Conservation (phyloP, 257 asterid species). For the Scutellaria galericulata region DNA sequence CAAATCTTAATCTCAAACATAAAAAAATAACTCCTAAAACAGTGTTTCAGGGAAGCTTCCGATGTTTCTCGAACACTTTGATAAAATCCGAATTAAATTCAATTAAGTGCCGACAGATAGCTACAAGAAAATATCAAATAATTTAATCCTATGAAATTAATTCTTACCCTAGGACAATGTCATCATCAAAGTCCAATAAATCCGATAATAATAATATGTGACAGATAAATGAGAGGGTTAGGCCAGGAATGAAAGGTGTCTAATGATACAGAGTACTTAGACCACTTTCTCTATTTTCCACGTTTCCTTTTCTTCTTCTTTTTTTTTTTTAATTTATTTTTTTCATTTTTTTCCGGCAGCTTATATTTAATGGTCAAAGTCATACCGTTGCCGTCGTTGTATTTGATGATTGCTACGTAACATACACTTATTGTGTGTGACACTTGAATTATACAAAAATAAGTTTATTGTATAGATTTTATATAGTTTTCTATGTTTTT, state of each 20-base stretch:
- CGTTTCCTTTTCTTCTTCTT: slow-evolving; percentile 31
- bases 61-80: slow-evolving; percentile 27
- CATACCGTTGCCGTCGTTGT: slow-evolving; percentile 25
- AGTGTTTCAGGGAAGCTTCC: slow-evolving; percentile 17
- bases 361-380: slow-evolving; percentile 43
- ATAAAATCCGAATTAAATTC: not conserved
- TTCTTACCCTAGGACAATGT: not conserved
- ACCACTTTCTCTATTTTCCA: slow-evolving; percentile 41
- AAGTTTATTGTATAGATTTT: not conserved
- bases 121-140: slow-evolving; percentile 26
- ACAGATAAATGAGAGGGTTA: slow-evolving; percentile 38
- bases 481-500: no score
- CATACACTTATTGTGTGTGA: not conserved
- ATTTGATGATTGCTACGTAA: not conserved
- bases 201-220: not conserved
- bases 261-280: slow-evolving; percentile 63
- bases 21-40: not conserved
- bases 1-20: not conserved
- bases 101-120: slow-evolving; percentile 46
- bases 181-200: slow-evolving; percentile 28
- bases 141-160: not conserved
- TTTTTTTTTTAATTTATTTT: not conserved
- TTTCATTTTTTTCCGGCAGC: slow-evolving; percentile 30
- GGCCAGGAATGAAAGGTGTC: slow-evolving; percentile 50
- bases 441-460: not conserved